Base-by-base conservation (phyloP, 768 basidiomycete genomes). In the Rhodosporidiobolus odoratus region DNA sequence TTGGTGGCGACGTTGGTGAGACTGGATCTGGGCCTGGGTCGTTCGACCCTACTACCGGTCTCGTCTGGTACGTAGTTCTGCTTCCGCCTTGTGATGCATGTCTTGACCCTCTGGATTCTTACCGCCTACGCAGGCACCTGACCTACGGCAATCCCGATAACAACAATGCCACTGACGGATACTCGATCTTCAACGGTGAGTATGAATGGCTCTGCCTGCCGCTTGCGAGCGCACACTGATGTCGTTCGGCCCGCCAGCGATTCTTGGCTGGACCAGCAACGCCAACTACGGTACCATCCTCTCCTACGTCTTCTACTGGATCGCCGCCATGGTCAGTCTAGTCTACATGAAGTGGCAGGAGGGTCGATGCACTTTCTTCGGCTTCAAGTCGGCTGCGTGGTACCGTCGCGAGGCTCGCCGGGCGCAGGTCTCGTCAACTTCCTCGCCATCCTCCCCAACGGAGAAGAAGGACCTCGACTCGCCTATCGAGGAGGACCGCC, bases 271-370 rank as follows among this genome's bases (percentile, higher is more conserved):
- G 59, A 35, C 64, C 47, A 66, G 69, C 69, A 69, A 67, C 43
- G 72, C 66, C 0, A 43, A 70, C 86, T 85, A 88, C 68, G 92
- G 94, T 19, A 85, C 88, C 2, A 84, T 97, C 30, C 82, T 95
- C n/a, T 82, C 87, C 5, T 98, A 97, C 79, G 86, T 91, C 58
- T 89, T 91, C 80, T 97, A 94, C 82, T 97, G 94, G 94, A 73
- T 96, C 70, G 85, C 87, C 19, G 89, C 89, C 74, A 86, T 94
- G 56, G 84, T 77, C 41, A 82, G 82, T 4, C 83, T 98, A 61
- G 77, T 89, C 60, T 84, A 79, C 75, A 77, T 81, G 75, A 81
- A 81, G 78, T 83, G 80, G 80, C 48, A 76, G 32, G 82, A 83
- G 68, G 82, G 81, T 30, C 76, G 82, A 38, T 64, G 77, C 37